phyloP scores from a whole-genome alignment of 768 basidiomycete genomes.

The Crepidotus variabilis region DNA sequence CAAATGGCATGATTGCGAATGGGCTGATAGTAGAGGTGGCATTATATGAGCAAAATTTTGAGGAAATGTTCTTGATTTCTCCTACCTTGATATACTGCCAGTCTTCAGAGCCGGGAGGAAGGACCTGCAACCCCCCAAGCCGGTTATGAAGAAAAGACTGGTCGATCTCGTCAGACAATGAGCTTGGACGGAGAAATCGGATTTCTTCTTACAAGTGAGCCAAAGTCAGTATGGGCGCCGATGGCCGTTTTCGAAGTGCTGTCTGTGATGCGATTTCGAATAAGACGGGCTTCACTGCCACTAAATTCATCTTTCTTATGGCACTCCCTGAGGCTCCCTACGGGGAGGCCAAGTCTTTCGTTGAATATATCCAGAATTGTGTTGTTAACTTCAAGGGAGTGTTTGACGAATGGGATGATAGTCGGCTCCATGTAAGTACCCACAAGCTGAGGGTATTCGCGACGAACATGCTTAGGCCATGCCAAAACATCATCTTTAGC shows the following conservation, averaged over 20 bases:
- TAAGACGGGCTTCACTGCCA: conserved; percentile 55
- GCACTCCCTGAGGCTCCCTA: conserved; percentile 37
- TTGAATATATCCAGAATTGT: conserved; percentile 55
- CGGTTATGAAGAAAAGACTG: conserved; percentile 69
- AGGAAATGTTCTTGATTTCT: conserved; percentile 6
- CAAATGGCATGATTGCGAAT: conserved; percentile 55
- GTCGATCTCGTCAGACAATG: conserved; percentile 29
- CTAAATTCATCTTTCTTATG: conserved; percentile 46
- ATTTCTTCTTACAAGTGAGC: conserved; percentile 49
- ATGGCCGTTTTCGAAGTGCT: conserved; percentile 37
- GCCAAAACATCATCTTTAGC: conserved; percentile 67
- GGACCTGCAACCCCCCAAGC: conserved; percentile 67
- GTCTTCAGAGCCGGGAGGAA: conserved; percentile 52
- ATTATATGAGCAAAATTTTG: not conserved
- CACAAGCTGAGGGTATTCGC: conserved; percentile 55
- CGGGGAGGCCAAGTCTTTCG: conserved; percentile 48
- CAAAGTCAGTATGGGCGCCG: conserved; percentile 73
- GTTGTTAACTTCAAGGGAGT: conserved; percentile 53
- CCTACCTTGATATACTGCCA: conserved; percentile 71
- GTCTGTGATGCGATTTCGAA: conserved; percentile 41
- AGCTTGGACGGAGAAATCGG: conserved; percentile 24
- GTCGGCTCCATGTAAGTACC: conserved; percentile 44
- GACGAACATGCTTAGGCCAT: conserved; percentile 48
- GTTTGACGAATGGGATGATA: conserved; percentile 53
- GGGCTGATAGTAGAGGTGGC: conserved; percentile 28